Conservation (phyloP, 495 filamentous ascomycete species). For the Aspergillus hancockii region DNA sequence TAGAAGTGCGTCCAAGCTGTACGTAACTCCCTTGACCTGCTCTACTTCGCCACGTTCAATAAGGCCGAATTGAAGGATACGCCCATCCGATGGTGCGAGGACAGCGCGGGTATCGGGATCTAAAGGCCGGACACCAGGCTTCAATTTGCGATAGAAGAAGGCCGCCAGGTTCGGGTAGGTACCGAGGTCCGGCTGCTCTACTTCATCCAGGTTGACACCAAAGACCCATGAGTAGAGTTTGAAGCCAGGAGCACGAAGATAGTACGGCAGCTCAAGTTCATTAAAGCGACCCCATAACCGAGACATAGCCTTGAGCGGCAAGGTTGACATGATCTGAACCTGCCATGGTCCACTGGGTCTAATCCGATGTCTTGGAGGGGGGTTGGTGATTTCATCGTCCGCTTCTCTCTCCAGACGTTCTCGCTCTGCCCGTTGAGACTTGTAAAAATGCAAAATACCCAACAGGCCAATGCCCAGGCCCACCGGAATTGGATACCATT, state of each 20-base stretch:
- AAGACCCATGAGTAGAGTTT: slow-evolving; percentile 90
- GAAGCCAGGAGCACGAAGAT: slow-evolving; percentile 91
- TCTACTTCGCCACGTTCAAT: slow-evolving; percentile 95
- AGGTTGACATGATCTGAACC: slow-evolving; percentile 92
- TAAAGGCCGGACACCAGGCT: slow-evolving; percentile 84
- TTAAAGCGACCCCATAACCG: slow-evolving; percentile 95
- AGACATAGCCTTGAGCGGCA: slow-evolving; percentile 92
- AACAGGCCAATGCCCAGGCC: slow-evolving; percentile 86
- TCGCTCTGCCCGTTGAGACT: slow-evolving; percentile 59
- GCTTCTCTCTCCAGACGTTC: slow-evolving; percentile 47
- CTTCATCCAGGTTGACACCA: slow-evolving; percentile 88
- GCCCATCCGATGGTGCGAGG: slow-evolving; percentile 85
- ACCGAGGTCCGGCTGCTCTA: slow-evolving; percentile 83
- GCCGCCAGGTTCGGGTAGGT: slow-evolving; percentile 88
- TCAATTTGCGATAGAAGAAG: slow-evolving; percentile 96
- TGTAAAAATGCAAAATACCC: slow-evolving; percentile 83
- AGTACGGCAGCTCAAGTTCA: slow-evolving; percentile 86
- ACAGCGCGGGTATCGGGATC: slow-evolving; percentile 78
- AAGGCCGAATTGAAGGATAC: slow-evolving; percentile 85
- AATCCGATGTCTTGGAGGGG: slow-evolving; percentile 68
- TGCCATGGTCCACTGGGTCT: slow-evolving; percentile 91
- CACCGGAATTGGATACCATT: slow-evolving; percentile 96
- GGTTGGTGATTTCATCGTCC: slow-evolving; percentile 52
- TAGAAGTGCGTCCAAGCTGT: slow-evolving; percentile 88
- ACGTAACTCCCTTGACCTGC: slow-evolving; percentile 98